Percentiles rank a stretch among this genome's conserved stretches.
Evolutionary conservation across 805 yeast species (phyloP).

Genomic region (Wickerhamomyces canadensis): DNA sequence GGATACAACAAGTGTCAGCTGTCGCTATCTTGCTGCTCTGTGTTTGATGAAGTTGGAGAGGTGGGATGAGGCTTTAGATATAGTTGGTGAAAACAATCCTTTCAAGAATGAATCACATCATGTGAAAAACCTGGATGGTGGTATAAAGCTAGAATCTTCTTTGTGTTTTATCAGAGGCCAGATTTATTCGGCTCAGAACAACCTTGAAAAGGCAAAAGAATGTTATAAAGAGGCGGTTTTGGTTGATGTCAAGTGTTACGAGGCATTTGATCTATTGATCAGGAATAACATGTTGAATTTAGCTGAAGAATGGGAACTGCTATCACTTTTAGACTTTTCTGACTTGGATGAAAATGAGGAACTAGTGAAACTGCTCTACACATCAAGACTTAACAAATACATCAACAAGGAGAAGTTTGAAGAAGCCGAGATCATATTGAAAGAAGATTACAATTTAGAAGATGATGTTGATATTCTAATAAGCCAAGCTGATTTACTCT

Average conservation of each 20-base stretch:
- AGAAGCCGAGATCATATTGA: conserved; percentile 61
- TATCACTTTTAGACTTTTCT: conserved; percentile 58
- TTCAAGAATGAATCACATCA: conserved; percentile 38
- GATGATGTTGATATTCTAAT: conserved; percentile 65
- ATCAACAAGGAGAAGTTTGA: conserved; percentile 49
- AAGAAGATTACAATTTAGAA: conserved; percentile 66
- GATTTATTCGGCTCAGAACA: conserved; percentile 75
- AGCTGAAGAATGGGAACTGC: conserved; percentile 78
- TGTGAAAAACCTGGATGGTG: conserved; percentile 62
- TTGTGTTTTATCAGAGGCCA: conserved; percentile 82
- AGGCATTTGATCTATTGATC: conserved; percentile 80
- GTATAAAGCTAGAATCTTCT: conserved; percentile 81
- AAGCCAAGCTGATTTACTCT: conserved; percentile 63
- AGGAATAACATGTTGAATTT: conserved; percentile 74
- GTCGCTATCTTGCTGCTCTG: conserved; percentile 75
- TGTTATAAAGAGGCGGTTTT: conserved; percentile 80
- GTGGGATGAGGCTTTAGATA: conserved; percentile 85
- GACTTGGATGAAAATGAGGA: conserved; percentile 78
- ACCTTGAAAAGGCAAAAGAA: conserved; percentile 80
- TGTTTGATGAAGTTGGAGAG: conserved; percentile 65
- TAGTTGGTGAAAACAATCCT: conserved; percentile 80
- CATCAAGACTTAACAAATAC: conserved; percentile 71
- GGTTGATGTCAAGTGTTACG: conserved; percentile 88
- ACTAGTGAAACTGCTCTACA: conserved; percentile 69
- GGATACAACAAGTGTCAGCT: conserved; percentile 53